Base-by-base conservation (phyloP, 2,329 filamentous ascomycete species). In the Pseudocercospora fuligena region DNA sequence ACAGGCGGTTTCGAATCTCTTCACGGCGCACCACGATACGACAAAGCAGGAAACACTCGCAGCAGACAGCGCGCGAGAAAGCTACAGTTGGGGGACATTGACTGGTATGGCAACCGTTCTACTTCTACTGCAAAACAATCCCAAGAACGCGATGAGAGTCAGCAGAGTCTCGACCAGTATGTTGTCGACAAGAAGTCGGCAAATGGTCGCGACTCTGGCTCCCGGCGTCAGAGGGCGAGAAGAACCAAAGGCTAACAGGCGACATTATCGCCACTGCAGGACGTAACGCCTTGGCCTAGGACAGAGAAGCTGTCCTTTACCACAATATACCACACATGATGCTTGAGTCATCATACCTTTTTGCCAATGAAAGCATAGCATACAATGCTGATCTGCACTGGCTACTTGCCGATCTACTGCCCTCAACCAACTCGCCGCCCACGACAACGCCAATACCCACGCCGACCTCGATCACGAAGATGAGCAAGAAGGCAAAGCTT, bases 41-140 rank as follows among this genome's bases (percentile, higher is more conserved):
- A 89, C 73, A 89, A 87, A 75, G 83, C 85, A 51, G 85, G 86
- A 66, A 83, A 82, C 72, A 90, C 90, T 72, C 89, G 91, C 63
- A 88, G 87, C 76, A 89, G 90, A 66, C 93, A 97, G 79, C 90
- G 94, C 70, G 89, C 92, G 66, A 89, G 95, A 75, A 97, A 97
- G 80, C 84, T 99, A 67, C 94, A 98, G 78, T 87, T 98, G 66
- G 97, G 93, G 80, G 95, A 99, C 80, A 92, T 99, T 79, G 94
- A 99, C 80, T 99, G 95, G 95, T 97, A 94, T 83, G 74, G 65
- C 65, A 64, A 64, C 25, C 63, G 58, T 21, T 56, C 61, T 49
- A 64, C 66, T 69, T 51, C 66, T 67, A 56, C 64, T 62, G 47
- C 66, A 63, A 64, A 63, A 16, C 40, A 61, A 60, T 25, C 59